These are phyloP conservation scores for Penicillium digitatum DNA, from an alignment of 2,329 filamentous ascomycete species.

Conservation along the genomic window DNA sequence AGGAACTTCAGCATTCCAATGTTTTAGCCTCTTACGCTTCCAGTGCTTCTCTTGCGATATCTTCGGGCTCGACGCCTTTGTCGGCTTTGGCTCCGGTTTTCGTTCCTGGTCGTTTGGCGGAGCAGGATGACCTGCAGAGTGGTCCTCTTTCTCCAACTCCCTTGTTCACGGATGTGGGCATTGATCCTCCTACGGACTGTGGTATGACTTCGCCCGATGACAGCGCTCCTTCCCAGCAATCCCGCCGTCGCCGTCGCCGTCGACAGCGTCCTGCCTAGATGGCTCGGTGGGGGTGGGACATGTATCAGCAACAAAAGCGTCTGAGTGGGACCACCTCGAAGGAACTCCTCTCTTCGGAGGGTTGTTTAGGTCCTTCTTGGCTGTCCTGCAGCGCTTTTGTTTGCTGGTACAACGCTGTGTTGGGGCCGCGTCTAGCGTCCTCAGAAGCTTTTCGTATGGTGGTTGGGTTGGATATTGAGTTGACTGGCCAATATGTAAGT, in stretches of 20 bases:
- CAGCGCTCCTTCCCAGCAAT: neutral
- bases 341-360: neutral
- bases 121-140: neutral
- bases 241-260: neutral
- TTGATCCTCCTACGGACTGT: neutral
- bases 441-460: neutral
- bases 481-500: constrained; percentile 4
- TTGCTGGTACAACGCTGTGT: neutral
- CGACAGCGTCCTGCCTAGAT: neutral
- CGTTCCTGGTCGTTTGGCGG: neutral
- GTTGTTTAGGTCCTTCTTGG: constrained; percentile 1
- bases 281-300: neutral
- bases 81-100: constrained; percentile 3
- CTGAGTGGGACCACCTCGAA: neutral
- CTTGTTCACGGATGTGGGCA: neutral
- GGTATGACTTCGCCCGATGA: neutral
- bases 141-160: neutral
- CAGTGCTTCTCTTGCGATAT: neutral
- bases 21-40: neutral
- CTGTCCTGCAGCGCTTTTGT: neutral
- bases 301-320: neutral
- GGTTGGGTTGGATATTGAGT: constrained; percentile 1
- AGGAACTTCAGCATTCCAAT: neutral
- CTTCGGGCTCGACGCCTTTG: neutral
- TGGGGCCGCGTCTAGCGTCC: neutral